Evolutionary conservation across 176 grass and related monocot species (phyloP), one percentile per base, ranked within the genome.

Genomic region (Ensete ventricosum): DNA sequence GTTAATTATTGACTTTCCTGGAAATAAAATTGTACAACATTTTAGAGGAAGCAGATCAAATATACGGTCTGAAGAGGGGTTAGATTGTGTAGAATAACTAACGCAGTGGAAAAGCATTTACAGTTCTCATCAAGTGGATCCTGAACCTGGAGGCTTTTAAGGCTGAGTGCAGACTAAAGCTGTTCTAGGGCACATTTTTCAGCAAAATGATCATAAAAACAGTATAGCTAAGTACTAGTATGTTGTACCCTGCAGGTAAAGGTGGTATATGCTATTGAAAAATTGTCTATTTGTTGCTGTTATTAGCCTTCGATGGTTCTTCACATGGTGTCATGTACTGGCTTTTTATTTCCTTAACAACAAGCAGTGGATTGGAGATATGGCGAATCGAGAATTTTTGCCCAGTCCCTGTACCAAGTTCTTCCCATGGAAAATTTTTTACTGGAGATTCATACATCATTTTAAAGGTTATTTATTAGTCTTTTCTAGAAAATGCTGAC

Each of bases 371-470:
- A 49, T 80, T 99, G 69, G 95, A 91, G 50, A 84, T 99, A 82
- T 99, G 95, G 95, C 84, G 82, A 69, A 91, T 99, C 62, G 86
- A 99, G 84, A 91, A 87, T 81, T 99, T 94, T 76, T 90, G 88
- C 76, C 90, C 95, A 53, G 81, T 89, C 60, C 60, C 69, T 20
- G 76, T 91, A 25, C 76, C 86, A 7, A 68, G 77, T 74, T 79
- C 88, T 71, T 89, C 82, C 63, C 65, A 94, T 79, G 95, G 95
- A 68, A 99, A 94, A 76, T 99, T 99, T 81, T 99, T 91, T 60
- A 87, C 86, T 71, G 95, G 90, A 53, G 95, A 99, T 89, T 91
- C 95, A 59, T 99, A 99, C 65, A 89, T 99, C 66, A 83, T 99
- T 64, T 73, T 99, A 72, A 99, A 89, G 95, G 95, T 99, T 85